A percentile compares a stretch with the other conserved stretches of the same genome.
Evolutionary conservation across 768 basidiomycete genomes (phyloP).

Genomic region (Amanita molliuscula): DNA sequence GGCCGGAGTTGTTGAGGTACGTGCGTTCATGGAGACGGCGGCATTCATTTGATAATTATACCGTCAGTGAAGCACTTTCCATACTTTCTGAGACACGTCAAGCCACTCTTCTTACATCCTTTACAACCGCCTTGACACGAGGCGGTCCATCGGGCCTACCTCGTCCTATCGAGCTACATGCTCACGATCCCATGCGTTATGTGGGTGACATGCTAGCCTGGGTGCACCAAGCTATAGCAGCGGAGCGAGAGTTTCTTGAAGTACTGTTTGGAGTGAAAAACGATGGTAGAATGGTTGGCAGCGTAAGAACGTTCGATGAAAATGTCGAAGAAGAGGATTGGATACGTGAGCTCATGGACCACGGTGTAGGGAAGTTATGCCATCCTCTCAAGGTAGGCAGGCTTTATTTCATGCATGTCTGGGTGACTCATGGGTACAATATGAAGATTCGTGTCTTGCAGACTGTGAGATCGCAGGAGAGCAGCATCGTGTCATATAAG

Average conservation of each 20-base stretch:
- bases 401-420: too few species aligned
- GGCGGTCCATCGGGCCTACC: slow-evolving; percentile 81
- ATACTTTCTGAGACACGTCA: slow-evolving; percentile 78
- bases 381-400: slow-evolving; percentile 71
- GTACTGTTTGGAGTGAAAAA: slow-evolving; percentile 65
- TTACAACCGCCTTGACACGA: slow-evolving; percentile 80
- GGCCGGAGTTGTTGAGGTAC: slow-evolving; percentile 72
- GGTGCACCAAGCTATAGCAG: slow-evolving; percentile 94
- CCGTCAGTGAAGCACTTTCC: slow-evolving; percentile 53
- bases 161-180: slow-evolving; percentile 93
- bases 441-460: slow-evolving; percentile 80
- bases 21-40: slow-evolving; percentile 8
- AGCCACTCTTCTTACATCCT: slow-evolving; percentile 65
- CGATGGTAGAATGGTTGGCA: slow-evolving; percentile 68
- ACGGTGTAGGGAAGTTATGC: slow-evolving; percentile 73
- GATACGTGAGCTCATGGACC: slow-evolving; percentile 73
- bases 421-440: neutral
- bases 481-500: slow-evolving; percentile 84
- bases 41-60: neutral
- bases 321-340: slow-evolving; percentile 65
- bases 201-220: slow-evolving; percentile 98
- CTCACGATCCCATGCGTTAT: slow-evolving; percentile 94
- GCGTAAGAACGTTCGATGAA: slow-evolving; percentile 40
- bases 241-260: slow-evolving; percentile 91
- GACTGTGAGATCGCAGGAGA: slow-evolving; percentile 89